Base-by-base conservation (phyloP, 2,329 filamentous ascomycete genomes). In the Colletotrichum trifolii region DNA sequence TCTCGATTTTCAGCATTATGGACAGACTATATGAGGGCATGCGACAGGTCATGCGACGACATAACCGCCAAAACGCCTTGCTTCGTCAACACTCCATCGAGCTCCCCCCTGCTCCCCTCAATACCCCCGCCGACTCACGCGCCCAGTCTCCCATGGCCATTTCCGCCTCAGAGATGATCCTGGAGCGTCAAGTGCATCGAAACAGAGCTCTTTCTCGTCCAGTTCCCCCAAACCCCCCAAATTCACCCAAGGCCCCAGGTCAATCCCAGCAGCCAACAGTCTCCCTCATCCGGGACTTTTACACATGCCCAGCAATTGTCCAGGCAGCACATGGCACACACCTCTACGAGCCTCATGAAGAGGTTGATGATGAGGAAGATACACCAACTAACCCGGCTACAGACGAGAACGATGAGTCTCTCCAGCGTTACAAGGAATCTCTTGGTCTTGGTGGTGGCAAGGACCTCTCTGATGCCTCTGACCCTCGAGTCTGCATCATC, bases 381-480 rank as follows among this genome's bases (percentile, higher is more conserved):
- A 70, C 39, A 12, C 45, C 39, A 40, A 53, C 39, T 66, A 61
- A 49, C 42, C 12, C 10, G 36, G 6, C 38, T 64, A 61, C 73
- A 90, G 85, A 89, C 74, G 83, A 85, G 71, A 83, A 92, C 73
- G 96, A 99, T 78, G 95, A 98, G 80, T 96, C 95, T 67, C 90
- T 99, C 73, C 92, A 96, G 82, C 91, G 95, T 74, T 99, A 97
- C 91, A 99, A 99, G 85, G 88, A 95, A 75, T 98, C 95, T 11
- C 91, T 99, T 67, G 96, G 96, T 71, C 89, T 98, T 66, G 88
- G 89, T 69, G 89, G 88, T 71, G 91, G 91, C 75, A 87, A 85
- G 53, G 86, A 90, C 72, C 86, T 93, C 66, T 91, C 89, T 61
- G 88, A 94, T 76, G 87, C 91, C 72, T 92, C 85, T 76, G 95